Conservation (phyloP, 2,329 filamentous ascomycete species). For the Apiospora phragmitis region DNA sequence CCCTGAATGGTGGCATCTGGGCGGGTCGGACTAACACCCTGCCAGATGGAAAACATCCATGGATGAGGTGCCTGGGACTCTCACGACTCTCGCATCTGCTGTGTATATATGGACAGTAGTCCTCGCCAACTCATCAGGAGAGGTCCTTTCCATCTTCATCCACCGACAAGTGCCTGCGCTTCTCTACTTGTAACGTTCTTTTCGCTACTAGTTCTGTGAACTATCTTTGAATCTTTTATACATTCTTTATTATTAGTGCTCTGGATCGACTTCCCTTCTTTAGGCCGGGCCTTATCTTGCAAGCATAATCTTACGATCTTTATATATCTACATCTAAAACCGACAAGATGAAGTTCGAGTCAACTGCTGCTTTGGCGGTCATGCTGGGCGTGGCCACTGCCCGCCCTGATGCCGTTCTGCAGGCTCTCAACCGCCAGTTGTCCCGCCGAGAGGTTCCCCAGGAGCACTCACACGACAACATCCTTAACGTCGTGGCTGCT, state of each 20-base stretch:
- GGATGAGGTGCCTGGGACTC: background rate
- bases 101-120: constrained; percentile 13
- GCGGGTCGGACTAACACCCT: background rate
- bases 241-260: constrained; percentile 22
- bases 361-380: constrained; percentile 29
- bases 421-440: background rate
- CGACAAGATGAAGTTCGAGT: constrained; percentile 34
- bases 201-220: constrained; percentile 33
- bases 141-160: constrained; percentile 23
- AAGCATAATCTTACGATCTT: constrained; percentile 9
- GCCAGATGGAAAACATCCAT: background rate
- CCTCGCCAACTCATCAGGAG: background rate
- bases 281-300: constrained; percentile 29
- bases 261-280: constrained; percentile 22
- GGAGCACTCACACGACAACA: constrained; percentile 35
- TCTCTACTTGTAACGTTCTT: constrained; percentile 28
- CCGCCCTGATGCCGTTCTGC: constrained; percentile 29
- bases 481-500: constrained; percentile 27
- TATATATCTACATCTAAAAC: constrained; percentile 14
- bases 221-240: constrained; percentile 25
- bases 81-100: background rate
- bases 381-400: constrained; percentile 32
- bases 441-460: constrained; percentile 34
- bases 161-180: constrained; percentile 28
- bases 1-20: background rate